Evolutionary conservation across 2,329 filamentous ascomycete species (phyloP), one percentile per base, ranked within the genome.

Genomic region (Diaporthe batatas): DNA sequence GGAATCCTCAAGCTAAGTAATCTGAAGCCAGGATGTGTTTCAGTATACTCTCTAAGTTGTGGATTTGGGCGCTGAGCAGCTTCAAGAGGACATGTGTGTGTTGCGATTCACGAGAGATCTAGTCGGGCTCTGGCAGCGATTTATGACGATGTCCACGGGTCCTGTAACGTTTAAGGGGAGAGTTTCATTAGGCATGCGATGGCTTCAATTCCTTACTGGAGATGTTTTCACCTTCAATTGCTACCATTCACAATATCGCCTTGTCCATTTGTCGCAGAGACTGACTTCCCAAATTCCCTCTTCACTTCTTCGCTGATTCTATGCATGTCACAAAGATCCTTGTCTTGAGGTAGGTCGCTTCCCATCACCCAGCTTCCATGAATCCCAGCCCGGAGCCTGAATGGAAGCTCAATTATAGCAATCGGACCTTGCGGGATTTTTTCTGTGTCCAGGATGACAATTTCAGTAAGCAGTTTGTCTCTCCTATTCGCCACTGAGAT

Each of bases 291-390:
- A 44, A 57, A 71, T 39, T 71, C 49, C 16, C 29, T 57, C 58
- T 67, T 71, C 2, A 71, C 18, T 21, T 67, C 69, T 14, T 71
- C 58, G 8, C 49, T 67, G 23, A 71, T 36, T 23, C 69, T 7
- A 16, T 64, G 59, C 69, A 71, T 71, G 32, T 71, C 69, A 57
- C 69, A 71, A 0, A 71, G 25, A 39, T 71, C 49, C 34, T 55
- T 42, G 4, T 57, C 36, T 14, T 47, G 18, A 23, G 69, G 69
- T 6, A 71, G n/a, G 25, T 71, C 49, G 11, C 51, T 57, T 1
- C 58, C 58, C 58, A 67, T 71, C 0, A 71, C 69, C 69, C 69
- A 71, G 49, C 69, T 71, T 6, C 69, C 69, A 36, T 71, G 69
- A 10, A 71, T 57, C 1, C 69, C 69, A 36, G 58, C 69, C 18